Base-by-base conservation (phyloP, 176 grass and related monocot genomes). In the Cenchrus purpureus region DNA sequence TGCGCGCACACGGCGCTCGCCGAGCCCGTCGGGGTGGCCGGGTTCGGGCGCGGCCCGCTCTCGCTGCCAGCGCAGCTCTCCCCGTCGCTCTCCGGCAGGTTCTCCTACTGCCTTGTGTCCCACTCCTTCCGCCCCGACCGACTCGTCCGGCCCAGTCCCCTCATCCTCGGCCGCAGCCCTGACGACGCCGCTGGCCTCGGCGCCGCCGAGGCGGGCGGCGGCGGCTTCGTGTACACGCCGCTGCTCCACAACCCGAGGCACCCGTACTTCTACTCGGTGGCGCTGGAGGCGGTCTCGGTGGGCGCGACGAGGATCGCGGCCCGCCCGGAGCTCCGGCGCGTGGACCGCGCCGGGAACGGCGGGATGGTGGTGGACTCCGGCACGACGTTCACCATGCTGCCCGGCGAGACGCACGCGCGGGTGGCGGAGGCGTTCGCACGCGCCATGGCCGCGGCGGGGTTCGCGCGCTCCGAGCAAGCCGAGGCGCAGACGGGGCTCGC, bases 321-420 rank as follows among this genome's bases (percentile, higher is more conserved):
- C 12, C 76, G 45, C 31, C 75, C 85, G 0, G 87, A 90, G 45
- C 87, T 98, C 48, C 71, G 78, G 49, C 66, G 63, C 53, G 83
- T 98, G 13, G 92, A 95, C 84, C 76, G 87, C 6, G 89, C 86
- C 13, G 95, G 95, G 4, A 95, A 95, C 87, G 92, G 95, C 70
- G 95, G 95, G 32, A 95, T 98, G 95, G 95, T 88, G 48, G 92
- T 98, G 68, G 95, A 95, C 74, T 98, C 95, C 0, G 95, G 95
- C 1, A 93, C 95, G 22, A 98, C 95, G 49, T 98, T 95, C 82
- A 95, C 95, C 58, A 95, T 95, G 92, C 91, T 98, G 17, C 95
- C 95, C 40, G 64, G 76, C 54, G 92, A 98, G 52, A 98, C 89
- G 70, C 76, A 88, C 85, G 71, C 79, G 73, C 76, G 37, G 16